Conservation (phyloP, 1,139 yeast genomes). For the Saccharomyces hybrid region DNA sequence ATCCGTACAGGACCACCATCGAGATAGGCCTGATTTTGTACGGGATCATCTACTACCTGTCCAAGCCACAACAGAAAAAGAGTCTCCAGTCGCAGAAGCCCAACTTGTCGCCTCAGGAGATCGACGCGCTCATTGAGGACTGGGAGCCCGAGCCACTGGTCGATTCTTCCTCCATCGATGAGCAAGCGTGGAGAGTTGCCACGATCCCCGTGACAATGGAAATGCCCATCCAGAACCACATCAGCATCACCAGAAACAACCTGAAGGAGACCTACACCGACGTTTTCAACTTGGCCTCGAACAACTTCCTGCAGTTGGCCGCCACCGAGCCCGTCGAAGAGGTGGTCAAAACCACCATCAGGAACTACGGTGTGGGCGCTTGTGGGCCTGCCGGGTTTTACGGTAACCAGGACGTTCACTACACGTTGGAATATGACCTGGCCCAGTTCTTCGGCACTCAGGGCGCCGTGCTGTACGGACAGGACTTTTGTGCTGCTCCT, state of each 20-base stretch:
- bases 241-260: conserved; percentile 32
- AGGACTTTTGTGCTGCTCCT: conserved; percentile 84
- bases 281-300: conserved; percentile 56
- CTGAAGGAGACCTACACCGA: conserved; percentile 28
- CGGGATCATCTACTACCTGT: conserved; percentile 76
- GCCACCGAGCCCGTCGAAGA: conserved; percentile 40
- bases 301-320: conserved; percentile 57
- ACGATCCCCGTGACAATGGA: conserved; percentile 59
- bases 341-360: conserved; percentile 55
- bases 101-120: conserved; percentile 54
- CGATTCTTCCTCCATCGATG: conserved; percentile 45
- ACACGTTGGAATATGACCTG: conserved; percentile 67
- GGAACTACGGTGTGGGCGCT: conserved; percentile 87
- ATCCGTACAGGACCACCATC: conserved; percentile 81
- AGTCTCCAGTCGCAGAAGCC: conserved; percentile 70
- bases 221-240: conserved; percentile 43
- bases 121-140: conserved; percentile 77
- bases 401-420: conserved; percentile 92
- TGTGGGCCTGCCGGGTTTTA: conserved; percentile 98
- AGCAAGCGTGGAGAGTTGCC: conserved; percentile 46
- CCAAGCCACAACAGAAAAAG: conserved; percentile 63
- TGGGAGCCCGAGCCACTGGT: conserved; percentile 90
- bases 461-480: conserved; percentile 80
- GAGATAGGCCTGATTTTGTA: conserved; percentile 75
- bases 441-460: conserved; percentile 72